Base-by-base conservation (phyloP, 2,329 filamentous ascomycete species). In the Fusarium robinianum region DNA sequence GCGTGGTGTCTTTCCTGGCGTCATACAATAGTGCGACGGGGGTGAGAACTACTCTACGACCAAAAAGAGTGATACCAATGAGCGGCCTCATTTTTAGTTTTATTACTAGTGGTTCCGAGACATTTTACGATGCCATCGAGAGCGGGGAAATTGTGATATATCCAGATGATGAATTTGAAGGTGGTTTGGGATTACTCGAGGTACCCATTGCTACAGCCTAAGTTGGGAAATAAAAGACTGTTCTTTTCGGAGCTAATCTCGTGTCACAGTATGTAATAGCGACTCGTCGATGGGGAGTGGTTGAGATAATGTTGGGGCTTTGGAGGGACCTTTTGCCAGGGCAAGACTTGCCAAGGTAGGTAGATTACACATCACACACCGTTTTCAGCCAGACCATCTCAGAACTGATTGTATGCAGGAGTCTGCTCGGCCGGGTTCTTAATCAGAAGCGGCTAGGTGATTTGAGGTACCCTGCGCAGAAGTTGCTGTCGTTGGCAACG, bases 21-120 rank as follows among this genome's bases (percentile, higher is more conserved):
- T 38, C 41, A 6, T 32, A 44, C 8, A 11, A 38, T 17, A 15
- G 8, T 8, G 6, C 17, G 2, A 4, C 10, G 15, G 41, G 41
- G 10, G 18, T 38, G 3, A 24, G 25, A 17, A 21, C 12, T 12
- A 22, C 41, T 18, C 19, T 43, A 5, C 41, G 41, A 7, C 41
- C 32, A 30, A 30, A 16, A 2, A 31, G 33, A 3, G 6, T 31
- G 9, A 5, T 43, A 2, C 1, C 14, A 5, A 1, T 5, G 6
- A 1, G 2, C 5, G 9, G 16, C 6, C 7, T 1, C 8, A 8
- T 11, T 4, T n/a, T n/a, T n/a, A n/a, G n/a, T n/a, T n/a, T n/a
- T n/a, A n/a, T n/a, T n/a, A n/a, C n/a, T n/a, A n/a, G n/a, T n/a
- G n/a, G n/a, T n/a, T n/a, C n/a, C n/a, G 6, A 16, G 17, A 5